Conservation (phyloP, 1,139 yeast species). For the Geotrichum europaeum region DNA sequence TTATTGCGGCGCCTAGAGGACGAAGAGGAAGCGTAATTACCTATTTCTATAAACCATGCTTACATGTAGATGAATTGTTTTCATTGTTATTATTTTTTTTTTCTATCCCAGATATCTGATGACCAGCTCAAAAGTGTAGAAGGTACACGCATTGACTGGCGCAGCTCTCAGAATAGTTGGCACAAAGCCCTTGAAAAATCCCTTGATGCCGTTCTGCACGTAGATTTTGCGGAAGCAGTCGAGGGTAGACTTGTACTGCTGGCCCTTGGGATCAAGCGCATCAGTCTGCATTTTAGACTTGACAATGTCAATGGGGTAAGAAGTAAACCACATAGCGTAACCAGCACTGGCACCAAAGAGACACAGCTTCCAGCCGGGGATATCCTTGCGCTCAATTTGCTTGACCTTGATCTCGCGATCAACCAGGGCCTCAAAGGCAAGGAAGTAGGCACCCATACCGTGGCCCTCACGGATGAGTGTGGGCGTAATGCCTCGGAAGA, state of each 20-base stretch:
- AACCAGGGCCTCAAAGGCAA: conserved; percentile 81
- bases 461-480: conserved; percentile 77
- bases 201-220: conserved; percentile 55
- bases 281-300: conserved; percentile 87
- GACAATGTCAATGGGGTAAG: conserved; percentile 79
- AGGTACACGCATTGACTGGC: conserved; percentile 95
- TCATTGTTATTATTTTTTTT: background rate
- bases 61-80: background rate
- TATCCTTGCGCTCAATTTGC: conserved; percentile 50
- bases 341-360: conserved; percentile 82
- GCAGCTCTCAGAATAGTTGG: conserved; percentile 94
- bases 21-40: conserved; percentile 21
- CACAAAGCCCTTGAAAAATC: conserved; percentile 80
- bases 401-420: conserved; percentile 49
- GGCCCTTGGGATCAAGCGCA: conserved; percentile 46
- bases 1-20: conserved; percentile 73
- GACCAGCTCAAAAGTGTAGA: conserved; percentile 82
- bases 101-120: conserved; percentile 38
- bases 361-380: conserved; percentile 83
- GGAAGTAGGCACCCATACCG: conserved; percentile 84
- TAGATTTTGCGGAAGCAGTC: conserved; percentile 53
- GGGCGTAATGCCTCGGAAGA: conserved; percentile 74
- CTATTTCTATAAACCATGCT: background rate
- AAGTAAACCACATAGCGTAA: conserved; percentile 72
- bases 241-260: conserved; percentile 43